These are phyloP conservation scores for Fusarium oxysporum DNA, from an alignment of 2,329 filamentous ascomycete genomes.

Conservation along the genomic window DNA sequence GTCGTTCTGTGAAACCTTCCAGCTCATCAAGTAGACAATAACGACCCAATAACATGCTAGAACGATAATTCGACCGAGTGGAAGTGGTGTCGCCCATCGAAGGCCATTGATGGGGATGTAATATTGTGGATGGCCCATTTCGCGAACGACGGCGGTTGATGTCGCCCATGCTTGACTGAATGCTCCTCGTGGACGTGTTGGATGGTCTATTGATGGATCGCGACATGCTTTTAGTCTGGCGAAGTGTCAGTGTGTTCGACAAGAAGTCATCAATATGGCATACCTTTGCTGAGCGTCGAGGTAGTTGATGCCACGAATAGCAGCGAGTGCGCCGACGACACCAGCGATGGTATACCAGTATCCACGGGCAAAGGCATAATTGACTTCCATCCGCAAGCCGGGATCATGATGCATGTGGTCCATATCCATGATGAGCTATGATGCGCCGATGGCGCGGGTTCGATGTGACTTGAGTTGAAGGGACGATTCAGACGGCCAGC, in stretches of 20 bases:
- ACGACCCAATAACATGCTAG: constrained; percentile 69
- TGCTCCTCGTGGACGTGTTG: constrained; percentile 62
- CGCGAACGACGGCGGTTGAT: constrained; percentile 66
- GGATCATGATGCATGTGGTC: constrained; percentile 45
- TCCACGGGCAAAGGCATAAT: constrained; percentile 63
- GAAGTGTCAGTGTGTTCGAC: fast-evolving
- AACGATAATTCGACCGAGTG: constrained; percentile 66
- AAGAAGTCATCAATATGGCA: not conserved
- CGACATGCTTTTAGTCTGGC: constrained; percentile 60
- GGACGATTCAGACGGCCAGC: constrained; percentile 5
- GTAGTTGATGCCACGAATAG: constrained; percentile 57
- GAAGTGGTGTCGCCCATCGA: constrained; percentile 68
- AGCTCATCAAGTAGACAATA: constrained; percentile 67
- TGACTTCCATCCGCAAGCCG: constrained; percentile 55
- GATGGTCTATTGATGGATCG: constrained; percentile 58
- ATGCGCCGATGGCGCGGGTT: not conserved
- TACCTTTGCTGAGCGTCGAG: constrained; percentile 58
- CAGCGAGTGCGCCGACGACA: constrained; percentile 57
- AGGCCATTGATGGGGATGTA: constrained; percentile 60
- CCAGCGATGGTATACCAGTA: constrained; percentile 71
- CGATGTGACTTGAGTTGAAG: not conserved
- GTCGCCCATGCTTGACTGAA: constrained; percentile 68
- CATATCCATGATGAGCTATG: constrained; percentile 50
- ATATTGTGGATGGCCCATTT: constrained; percentile 67
- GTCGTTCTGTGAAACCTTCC: constrained; percentile 61